phyloP scores from a whole-genome alignment of 2,329 filamentous ascomycete species.

The Aspergillus fischeri region DNA sequence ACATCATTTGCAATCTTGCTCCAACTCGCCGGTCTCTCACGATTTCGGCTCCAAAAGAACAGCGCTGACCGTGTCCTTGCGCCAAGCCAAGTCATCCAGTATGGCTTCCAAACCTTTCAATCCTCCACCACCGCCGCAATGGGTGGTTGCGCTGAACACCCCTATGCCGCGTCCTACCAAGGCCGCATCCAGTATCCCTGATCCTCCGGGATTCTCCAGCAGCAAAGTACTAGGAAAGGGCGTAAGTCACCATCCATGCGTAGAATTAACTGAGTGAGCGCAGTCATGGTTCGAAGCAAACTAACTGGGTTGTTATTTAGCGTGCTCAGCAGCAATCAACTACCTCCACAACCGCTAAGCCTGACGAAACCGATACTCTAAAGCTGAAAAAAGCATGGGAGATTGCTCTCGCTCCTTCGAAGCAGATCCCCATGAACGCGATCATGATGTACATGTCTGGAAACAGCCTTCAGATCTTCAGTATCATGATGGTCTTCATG shows the following conservation, averaged over 20 bases:
- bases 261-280: background rate
- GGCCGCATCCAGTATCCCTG: conserved; percentile 58
- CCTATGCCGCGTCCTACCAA: conserved; percentile 66
- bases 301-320: conserved; percentile 14
- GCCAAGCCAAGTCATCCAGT: conserved; percentile 9
- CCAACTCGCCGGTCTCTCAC: background rate
- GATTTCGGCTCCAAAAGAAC: conserved; percentile 2
- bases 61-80: background rate
- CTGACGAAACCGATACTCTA: conserved; percentile 86
- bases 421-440: conserved; percentile 93
- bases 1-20: background rate
- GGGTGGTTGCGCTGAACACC: conserved; percentile 76
- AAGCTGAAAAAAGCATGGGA: conserved; percentile 99
- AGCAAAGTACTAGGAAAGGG: conserved; percentile 43
- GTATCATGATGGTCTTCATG: conserved; percentile 99
- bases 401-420: conserved; percentile 86
- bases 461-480: conserved; percentile 97
- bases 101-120: conserved; percentile 23
- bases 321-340: conserved; percentile 29
- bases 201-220: conserved; percentile 80
- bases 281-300: background rate
- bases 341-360: conserved; percentile 28
- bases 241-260: conserved; percentile 1
- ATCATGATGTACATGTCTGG: conserved; percentile 99
- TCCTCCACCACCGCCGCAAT: conserved; percentile 61